phyloP scores from a whole-genome alignment of 164 flowering plant genomes.

The Platanus orientalis region DNA sequence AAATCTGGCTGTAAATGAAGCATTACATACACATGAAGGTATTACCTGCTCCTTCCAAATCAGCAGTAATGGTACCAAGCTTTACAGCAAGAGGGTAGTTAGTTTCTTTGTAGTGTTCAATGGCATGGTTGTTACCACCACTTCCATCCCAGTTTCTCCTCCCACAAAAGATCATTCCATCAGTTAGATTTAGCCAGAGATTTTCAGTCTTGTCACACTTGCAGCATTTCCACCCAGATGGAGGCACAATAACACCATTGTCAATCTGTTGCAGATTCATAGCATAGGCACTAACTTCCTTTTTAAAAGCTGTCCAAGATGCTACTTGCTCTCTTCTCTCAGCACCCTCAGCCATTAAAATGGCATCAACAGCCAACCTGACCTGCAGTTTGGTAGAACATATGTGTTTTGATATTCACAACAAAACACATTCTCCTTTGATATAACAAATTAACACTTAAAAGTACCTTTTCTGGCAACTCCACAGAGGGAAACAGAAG shows the following conservation, averaged over 20 bases:
- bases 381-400: slow-evolving; percentile 45
- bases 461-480: slow-evolving; percentile 83
- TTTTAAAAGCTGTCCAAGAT: slow-evolving; percentile 85
- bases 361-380: slow-evolving; percentile 83
- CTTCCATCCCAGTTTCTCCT: slow-evolving; percentile 92
- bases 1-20: neutral
- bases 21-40: slow-evolving; percentile 4
- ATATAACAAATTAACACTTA: neutral
- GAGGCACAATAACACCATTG: slow-evolving; percentile 73
- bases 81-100: slow-evolving; percentile 91
- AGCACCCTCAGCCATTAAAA: slow-evolving; percentile 76
- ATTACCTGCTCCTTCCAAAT: slow-evolving; percentile 94
- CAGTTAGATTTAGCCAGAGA: slow-evolving; percentile 94
- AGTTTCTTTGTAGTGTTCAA: slow-evolving; percentile 74
- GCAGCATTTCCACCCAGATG: slow-evolving; percentile 90
- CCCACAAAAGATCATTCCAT: slow-evolving; percentile 98
- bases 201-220: slow-evolving; percentile 91
- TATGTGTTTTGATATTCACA: neutral
- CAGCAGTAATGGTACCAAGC: slow-evolving; percentile 95
- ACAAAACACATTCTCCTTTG: slow-evolving; percentile 1
- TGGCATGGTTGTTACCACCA: slow-evolving; percentile 97
- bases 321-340: slow-evolving; percentile 85
- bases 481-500: slow-evolving; percentile 94
- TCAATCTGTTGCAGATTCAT: slow-evolving; percentile 63
- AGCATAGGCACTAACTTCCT: slow-evolving; percentile 68